Conservation (phyloP, 108 stramenopile genomes). For the Nannochloropsis granulata region DNA sequence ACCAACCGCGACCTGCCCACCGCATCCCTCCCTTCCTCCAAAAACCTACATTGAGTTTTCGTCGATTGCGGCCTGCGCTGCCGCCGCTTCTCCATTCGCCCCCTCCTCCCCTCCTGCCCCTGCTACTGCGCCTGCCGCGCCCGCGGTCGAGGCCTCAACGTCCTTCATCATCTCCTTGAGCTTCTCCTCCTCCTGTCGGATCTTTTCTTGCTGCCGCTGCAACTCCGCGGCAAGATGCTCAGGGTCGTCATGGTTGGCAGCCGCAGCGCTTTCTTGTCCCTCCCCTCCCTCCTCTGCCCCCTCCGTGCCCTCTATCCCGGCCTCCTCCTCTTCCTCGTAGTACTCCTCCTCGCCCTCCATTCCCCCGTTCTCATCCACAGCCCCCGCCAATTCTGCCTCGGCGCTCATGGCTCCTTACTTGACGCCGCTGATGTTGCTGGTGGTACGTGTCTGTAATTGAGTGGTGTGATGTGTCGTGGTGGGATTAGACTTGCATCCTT, state of each 20-base stretch:
- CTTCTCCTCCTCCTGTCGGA: constrained; percentile 13
- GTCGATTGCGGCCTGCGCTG: not conserved
- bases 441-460: too few species aligned
- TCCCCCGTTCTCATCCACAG: not conserved
- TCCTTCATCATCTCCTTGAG: constrained; percentile 22
- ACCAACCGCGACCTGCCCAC: too few species aligned
- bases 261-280: not conserved
- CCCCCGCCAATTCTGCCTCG: not conserved
- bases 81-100: not conserved
- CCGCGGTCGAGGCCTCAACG: not conserved
- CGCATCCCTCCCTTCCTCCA: too few species aligned
- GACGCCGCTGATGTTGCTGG: too few species aligned
- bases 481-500: too few species aligned
- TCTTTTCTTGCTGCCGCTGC: not conserved
- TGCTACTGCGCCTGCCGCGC: not conserved
- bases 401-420: not conserved
- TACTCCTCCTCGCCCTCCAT: not conserved
- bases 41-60: constrained; percentile 23
- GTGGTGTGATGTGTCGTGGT: too few species aligned
- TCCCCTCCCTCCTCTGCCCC: not conserved
- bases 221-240: not conserved
- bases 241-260: not conserved
- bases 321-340: not conserved
- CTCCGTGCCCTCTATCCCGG: not conserved
- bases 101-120: not conserved